Conservation (phyloP, 768 basidiomycete species). For the Xanthoconium purpureum region DNA sequence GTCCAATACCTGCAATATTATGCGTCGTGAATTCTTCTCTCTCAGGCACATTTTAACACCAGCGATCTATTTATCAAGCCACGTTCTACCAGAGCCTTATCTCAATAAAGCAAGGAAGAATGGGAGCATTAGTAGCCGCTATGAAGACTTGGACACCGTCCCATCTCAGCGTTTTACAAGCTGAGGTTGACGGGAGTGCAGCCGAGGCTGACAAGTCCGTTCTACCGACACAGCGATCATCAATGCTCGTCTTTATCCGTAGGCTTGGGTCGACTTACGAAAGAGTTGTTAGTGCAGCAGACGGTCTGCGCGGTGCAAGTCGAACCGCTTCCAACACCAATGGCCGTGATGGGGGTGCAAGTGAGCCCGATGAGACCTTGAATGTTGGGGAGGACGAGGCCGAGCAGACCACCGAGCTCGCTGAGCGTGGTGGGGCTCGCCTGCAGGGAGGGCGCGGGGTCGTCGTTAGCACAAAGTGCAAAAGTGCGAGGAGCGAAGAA, state of each 20-base stretch:
- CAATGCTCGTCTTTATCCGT: too few relatives aligned
- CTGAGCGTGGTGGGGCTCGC: background rate
- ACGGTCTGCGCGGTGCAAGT: conserved; percentile 13
- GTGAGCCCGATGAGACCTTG: conserved; percentile 1
- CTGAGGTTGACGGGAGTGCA: conserved; percentile 12
- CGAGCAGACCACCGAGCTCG: background rate
- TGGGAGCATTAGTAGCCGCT: background rate
- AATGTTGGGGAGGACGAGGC: background rate
- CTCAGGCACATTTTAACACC: too few relatives aligned
- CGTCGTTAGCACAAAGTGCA: background rate
- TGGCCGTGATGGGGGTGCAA: conserved; percentile 1
- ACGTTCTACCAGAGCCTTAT: background rate
- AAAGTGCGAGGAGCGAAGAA: background rate
- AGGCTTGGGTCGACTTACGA: conserved; percentile 1
- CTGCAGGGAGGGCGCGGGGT: background rate
- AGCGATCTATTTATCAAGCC: background rate
- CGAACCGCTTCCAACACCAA: background rate
- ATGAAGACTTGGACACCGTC: background rate
- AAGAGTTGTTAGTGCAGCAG: conserved; percentile 14
- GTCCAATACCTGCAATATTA: too few relatives aligned
- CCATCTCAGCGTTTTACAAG: background rate
- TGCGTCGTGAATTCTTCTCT: too few relatives aligned
- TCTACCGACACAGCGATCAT: background rate
- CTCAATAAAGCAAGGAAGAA: background rate
- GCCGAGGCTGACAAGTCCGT: conserved; percentile 10